Evolutionary conservation across 495 filamentous ascomycete genomes (phyloP), one percentile per base, ranked within the genome.

Genomic region (Aspergillus ostianus): DNA sequence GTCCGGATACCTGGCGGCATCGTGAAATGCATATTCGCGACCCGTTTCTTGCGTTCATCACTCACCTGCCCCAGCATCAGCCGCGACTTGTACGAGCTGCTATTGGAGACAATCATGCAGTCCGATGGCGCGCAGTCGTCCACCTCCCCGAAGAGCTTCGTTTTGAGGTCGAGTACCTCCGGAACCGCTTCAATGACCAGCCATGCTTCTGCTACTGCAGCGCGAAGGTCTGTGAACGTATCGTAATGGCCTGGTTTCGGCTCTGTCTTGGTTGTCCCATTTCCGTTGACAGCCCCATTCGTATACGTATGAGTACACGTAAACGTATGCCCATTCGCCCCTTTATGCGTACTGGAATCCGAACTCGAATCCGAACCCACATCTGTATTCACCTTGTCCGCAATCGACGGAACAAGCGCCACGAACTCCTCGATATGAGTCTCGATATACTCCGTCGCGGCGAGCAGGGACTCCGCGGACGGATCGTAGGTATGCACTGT

Each of bases 171-270:
- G 18, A 83, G 51, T 20, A 70, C 73, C 69, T 85, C 83, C 0
- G 82, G 82, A 1, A 83, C 76, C 20, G 75, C 75, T 65, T 85
- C 82, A 48, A 85, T 68, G 12, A 84, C 73, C 4, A 84, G 66
- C 71, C 70, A 74, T 7, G 69, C 66, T 52, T 70, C 57, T 1
- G 27, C n/a, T 0, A 73, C 62, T 8, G 72, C 70, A 0, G 67
- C 10, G 12, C 55, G 52, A 9, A 71, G 53, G 2, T 73, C 64
- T 0, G 62, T 64, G 55, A 73, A 74, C 0, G 60, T 61, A 19
- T 62, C 54, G 47, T 58, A 64, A 4, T 36, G 46, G 8, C 71
- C 70, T 10, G 19, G 27, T 8, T 21, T 3, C 10, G 30, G 56
- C 12, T 32, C 10, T 12, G 30, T 7, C 30, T 32, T 32, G 6